Base-by-base conservation (phyloP, 192 early-diverging fungal genomes). In the Podila verticillata region DNA sequence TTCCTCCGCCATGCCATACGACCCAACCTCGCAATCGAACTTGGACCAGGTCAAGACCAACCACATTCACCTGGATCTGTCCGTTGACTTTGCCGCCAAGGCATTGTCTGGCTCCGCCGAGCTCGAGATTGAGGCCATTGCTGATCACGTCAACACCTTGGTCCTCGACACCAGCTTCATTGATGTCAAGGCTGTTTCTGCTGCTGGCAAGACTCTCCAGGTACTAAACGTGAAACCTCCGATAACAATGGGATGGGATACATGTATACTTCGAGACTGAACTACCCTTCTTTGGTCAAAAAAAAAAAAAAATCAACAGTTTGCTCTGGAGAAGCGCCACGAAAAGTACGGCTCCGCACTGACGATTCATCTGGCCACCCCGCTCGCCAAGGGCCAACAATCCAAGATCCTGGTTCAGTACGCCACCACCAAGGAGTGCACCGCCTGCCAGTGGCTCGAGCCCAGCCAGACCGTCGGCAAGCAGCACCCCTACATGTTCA, bases 381-480 rank as follows among this genome's bases (percentile, higher is more conserved):
- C 84, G n/a, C 67, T 89, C 61, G 72, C 74, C 35, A 75, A 81
- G 49, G 85, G 82, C 28, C 75, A 85, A 12, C 78, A 73, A 61
- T 73, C 93, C 70, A 83, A 86, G 59, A 71, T 98, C 58, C 65
- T 67, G 1, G 86, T 98, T 70, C 82, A 77, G 29, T 99, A 98
- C 73, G 74, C 86, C 10, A 98, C 97, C 39, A 94, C 94, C 2
- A 70, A 86, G 54, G 84, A 93, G 66, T 93, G 95, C 80, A 92
- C 94, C 35, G 98, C 98, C 26, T 85, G 94, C 24, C 97, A 99
- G 87, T 99, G 96, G 86, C 86, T 99, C 72, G 88, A 87, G 36
- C 94, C 95, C 2, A 94, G 92, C 70, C 98, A 98, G 85, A 99
- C 98, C 7, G 89, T 95, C 32, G 98, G 98, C 54, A 95, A 95